A percentile compares a stretch with the other conserved stretches of the same genome.
These are phyloP conservation scores for Penicillium chermesinum DNA, from an alignment of 495 filamentous ascomycete species.

Conservation along the genomic window DNA sequence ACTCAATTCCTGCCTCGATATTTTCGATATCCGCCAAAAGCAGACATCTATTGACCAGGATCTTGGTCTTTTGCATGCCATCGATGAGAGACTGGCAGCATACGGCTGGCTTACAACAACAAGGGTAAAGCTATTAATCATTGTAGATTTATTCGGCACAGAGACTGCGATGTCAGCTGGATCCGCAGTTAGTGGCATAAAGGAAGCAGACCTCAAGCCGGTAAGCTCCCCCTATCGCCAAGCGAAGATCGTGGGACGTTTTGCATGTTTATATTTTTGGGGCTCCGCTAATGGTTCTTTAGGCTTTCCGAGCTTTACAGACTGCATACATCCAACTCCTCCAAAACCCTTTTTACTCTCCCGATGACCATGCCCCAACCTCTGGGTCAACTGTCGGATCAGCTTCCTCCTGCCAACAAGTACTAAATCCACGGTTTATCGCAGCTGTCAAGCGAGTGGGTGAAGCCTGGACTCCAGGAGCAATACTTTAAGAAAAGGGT, in stretches of 20 bases:
- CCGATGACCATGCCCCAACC: slow-evolving; percentile 69
- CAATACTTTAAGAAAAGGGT: slow-evolving; percentile 32
- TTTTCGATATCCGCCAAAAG: slow-evolving; percentile 79
- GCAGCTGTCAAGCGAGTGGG: slow-evolving; percentile 82
- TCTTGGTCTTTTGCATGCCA: slow-evolving; percentile 81
- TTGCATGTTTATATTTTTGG: too few relatives aligned
- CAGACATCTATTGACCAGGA: slow-evolving; percentile 67
- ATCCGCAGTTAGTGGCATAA: slow-evolving; percentile 50
- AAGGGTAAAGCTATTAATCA: slow-evolving; percentile 78
- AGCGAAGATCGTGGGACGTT: too few relatives aligned
- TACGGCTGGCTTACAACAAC: slow-evolving; percentile 99
- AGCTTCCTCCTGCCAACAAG: slow-evolving; percentile 47
- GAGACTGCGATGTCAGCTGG: slow-evolving; percentile 21
- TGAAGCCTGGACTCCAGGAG: slow-evolving; percentile 55
- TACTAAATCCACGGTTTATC: slow-evolving; percentile 75
- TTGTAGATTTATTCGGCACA: slow-evolving; percentile 79
- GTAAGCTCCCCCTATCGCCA: too few relatives aligned
- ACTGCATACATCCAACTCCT: slow-evolving; percentile 82
- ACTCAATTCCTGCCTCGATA: slow-evolving; percentile 83
- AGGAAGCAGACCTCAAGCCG: slow-evolving; percentile 77
- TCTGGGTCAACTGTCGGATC: slow-evolving; percentile 26
- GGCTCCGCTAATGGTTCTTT: not conserved
- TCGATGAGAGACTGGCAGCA: slow-evolving; percentile 85
- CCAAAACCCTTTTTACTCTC: slow-evolving; percentile 92
- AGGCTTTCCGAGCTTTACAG: slow-evolving; percentile 89